Conservation (phyloP, 768 basidiomycete species). For the Suillus cothurnatus region DNA sequence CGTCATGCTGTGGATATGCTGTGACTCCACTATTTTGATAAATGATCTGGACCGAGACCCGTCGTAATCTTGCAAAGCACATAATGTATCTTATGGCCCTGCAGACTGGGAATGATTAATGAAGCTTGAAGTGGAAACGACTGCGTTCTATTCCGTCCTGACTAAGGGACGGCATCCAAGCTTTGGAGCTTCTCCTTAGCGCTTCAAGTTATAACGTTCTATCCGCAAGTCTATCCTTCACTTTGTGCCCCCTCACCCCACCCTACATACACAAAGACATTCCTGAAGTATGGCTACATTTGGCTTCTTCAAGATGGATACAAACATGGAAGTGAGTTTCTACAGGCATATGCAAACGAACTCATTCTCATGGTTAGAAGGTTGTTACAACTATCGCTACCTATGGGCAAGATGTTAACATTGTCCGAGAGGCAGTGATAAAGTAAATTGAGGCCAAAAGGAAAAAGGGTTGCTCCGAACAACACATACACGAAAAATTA, state of each 20-base stretch:
- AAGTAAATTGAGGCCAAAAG: conserved; percentile 1
- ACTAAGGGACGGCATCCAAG: neutral
- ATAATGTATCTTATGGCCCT: neutral
- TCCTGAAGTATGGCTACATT: neutral
- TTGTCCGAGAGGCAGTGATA: neutral
- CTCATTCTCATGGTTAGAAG: neutral
- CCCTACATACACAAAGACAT: neutral
- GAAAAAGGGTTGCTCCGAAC: neutral
- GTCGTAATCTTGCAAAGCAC: neutral
- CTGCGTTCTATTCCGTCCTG: neutral
- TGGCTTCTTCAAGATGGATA: neutral
- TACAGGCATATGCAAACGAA: neutral
- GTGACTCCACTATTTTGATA: neutral
- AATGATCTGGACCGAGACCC: neutral
- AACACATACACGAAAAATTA: neutral
- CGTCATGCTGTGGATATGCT: neutral
- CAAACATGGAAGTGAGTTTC: neutral
- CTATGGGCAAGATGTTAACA: neutral
- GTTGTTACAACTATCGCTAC: neutral
- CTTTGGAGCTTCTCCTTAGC: neutral
- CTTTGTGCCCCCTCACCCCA: no score
- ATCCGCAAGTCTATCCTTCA: neutral
- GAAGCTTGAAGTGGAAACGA: neutral
- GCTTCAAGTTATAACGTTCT: neutral
- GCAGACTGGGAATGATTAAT: neutral